A percentile compares a stretch with the other conserved stretches of the same genome.
Conservation (phyloP, 1,284 basidiomycete genomes). For the Phenoliferia sp. region DNA sequence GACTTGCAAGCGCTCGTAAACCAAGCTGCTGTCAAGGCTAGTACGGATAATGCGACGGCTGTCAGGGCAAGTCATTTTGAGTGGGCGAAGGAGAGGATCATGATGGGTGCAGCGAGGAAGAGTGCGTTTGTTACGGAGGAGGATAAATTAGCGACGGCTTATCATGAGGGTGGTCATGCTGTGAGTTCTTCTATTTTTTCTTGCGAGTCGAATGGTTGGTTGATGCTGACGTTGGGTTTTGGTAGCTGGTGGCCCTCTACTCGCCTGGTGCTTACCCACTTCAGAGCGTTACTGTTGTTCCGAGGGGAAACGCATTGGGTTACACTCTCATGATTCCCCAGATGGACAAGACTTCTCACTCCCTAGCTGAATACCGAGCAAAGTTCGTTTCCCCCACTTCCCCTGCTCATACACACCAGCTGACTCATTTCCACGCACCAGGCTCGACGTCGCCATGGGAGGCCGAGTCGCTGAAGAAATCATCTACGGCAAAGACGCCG, state of each 20-base stretch:
- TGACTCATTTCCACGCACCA: constrained; percentile 18
- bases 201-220: not conserved
- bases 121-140: constrained; percentile 80
- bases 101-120: constrained; percentile 90
- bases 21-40: constrained; percentile 83
- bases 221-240: too few species aligned
- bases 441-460: constrained; percentile 84
- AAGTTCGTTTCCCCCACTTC: not conserved
- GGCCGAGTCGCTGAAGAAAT: constrained; percentile 90
- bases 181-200: constrained; percentile 1
- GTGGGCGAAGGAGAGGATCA: constrained; percentile 84
- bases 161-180: constrained; percentile 94
- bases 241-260: constrained; percentile 73
- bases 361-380: constrained; percentile 34
- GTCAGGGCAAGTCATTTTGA: constrained; percentile 82
- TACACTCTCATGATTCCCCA: constrained; percentile 82
- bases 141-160: constrained; percentile 71
- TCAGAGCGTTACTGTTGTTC: constrained; percentile 84
- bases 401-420: constrained; percentile 4
- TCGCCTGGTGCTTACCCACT: constrained; percentile 89
- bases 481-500: constrained; percentile 76
- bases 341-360: constrained; percentile 55
- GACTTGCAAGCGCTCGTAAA: constrained; percentile 26
- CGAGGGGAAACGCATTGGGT: constrained; percentile 85
- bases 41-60: constrained; percentile 66